Evolutionary conservation across 441 rosid species (phyloP), one percentile per base, ranked within the genome.

Genomic region (California macrophylla): DNA sequence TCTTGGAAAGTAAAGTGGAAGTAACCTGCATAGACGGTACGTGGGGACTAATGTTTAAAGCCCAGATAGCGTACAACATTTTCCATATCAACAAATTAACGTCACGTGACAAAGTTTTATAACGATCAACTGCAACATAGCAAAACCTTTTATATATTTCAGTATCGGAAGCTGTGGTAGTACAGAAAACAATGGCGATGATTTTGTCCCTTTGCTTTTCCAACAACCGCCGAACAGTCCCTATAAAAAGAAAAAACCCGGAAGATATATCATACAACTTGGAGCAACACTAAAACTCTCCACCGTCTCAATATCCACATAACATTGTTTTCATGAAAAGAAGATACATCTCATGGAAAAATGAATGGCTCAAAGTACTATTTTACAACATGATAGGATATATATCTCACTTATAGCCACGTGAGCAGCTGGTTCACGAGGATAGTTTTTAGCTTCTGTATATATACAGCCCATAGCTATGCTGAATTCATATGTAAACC

Each of bases 391-490:
- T 21, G 76, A 20, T 75, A 67, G 77, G 73, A 29, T 71, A 56
- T 71, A 56, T 68, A 74, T 75, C 91, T 86, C 80, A 94, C 99
- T 87, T 81, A 94, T 94, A 76, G 99, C 96, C 68, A 94, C 97
- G 81, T 94, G 99, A 21, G 98, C 98, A 74, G 99, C 99, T 71
- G 98, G 98, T 86, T 94, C 99, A 45, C 99, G 92, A 40, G 99
- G 99, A 82, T 94, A 94, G 75, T 89, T 92, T 80, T 94, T 94
- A 64, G 96, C 81, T 47, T 94, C 98, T 20, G 98, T 84, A 74
- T 94, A 94, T 87, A 94, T 94, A 80, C 99, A 94, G 42, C 86
- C 97, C 96, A 87, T 87, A 9, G 97, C 98, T 65, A 94, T 89
- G 83, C 99, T 94, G 91, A 76, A 82, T 61, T 67, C 38, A 66